Evolutionary conservation across 129 eudicot genomes (phyloP).

Genomic region (Flaveria trinervia): DNA sequence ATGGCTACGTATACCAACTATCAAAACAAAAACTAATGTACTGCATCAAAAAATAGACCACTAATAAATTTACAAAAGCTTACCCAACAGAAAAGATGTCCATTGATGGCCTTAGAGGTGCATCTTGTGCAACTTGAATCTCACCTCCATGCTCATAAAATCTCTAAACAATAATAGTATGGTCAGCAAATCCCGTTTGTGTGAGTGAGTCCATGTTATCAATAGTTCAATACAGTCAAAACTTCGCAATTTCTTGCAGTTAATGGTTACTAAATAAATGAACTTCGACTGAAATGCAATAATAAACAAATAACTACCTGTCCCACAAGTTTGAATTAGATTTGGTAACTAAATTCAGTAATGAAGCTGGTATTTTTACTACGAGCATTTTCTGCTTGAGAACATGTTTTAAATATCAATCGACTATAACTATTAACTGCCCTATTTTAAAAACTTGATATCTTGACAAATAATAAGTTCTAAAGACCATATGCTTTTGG

Average conservation of each 20-base stretch:
- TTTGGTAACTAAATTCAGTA: too few relatives aligned
- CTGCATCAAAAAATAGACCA: background rate
- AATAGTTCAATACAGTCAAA: background rate
- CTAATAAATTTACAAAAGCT: constrained; percentile 23
- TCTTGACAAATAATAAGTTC: background rate
- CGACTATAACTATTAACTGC: constrained; percentile 8
- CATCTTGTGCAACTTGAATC: constrained; percentile 77
- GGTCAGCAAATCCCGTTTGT: constrained; percentile 4
- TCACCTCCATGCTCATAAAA: constrained; percentile 99
- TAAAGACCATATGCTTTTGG: constrained; percentile 2
- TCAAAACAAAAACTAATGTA: background rate
- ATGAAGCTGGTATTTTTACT: too few relatives aligned
- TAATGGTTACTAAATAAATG: background rate
- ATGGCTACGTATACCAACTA: background rate
- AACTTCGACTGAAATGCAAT: background rate
- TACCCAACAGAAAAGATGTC: constrained; percentile 97
- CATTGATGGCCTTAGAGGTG: constrained; percentile 90
- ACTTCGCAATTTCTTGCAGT: background rate
- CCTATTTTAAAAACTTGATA: background rate
- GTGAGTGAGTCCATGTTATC: background rate
- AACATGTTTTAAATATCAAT: background rate
- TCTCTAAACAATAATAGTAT: constrained; percentile 58
- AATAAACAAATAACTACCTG: background rate
- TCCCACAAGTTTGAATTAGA: too few relatives aligned
- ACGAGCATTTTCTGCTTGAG: too few relatives aligned